Percentiles rank a stretch among this genome's conserved stretches.
Evolutionary conservation across 352 stramenopile species (phyloP).

Genomic region (Phytophthora aleatoria): DNA sequence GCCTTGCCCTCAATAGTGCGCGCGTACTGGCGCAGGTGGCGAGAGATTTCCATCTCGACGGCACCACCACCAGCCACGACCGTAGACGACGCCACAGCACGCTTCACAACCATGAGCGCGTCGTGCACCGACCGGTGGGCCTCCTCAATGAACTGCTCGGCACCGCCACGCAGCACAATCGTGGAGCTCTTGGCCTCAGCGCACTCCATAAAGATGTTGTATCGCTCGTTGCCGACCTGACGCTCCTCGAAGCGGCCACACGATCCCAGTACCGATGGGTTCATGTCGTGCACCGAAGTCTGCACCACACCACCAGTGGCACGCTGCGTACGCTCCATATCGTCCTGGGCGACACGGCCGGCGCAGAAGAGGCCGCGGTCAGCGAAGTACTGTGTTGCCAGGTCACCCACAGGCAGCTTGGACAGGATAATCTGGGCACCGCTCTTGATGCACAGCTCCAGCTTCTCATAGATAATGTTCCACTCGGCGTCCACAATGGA

Average conservation of each 20-base stretch:
- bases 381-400: slow-evolving; percentile 99
- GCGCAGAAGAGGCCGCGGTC: slow-evolving; percentile 98
- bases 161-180: slow-evolving; percentile 97
- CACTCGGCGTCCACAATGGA: slow-evolving; percentile 99
- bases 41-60: slow-evolving; percentile 94
- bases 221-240: slow-evolving; percentile 97
- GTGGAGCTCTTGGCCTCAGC: slow-evolving; percentile 94
- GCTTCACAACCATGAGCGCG: slow-evolving; percentile 98
- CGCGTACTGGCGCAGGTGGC: slow-evolving; percentile 90
- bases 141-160: slow-evolving; percentile 99
- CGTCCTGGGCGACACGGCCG: slow-evolving; percentile 95
- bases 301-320: slow-evolving; percentile 95
- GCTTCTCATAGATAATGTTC: slow-evolving; percentile 99
- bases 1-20: slow-evolving; percentile 97
- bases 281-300: slow-evolving; percentile 94
- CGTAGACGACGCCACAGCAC: slow-evolving; percentile 90
- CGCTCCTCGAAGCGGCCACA: slow-evolving; percentile 98
- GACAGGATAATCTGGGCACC: slow-evolving; percentile 98
- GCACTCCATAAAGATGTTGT: slow-evolving; percentile 99
- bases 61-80: slow-evolving; percentile 93
- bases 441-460: slow-evolving; percentile 89
- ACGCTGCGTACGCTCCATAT: slow-evolving; percentile 97
- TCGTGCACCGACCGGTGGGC: slow-evolving; percentile 98
- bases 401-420: slow-evolving; percentile 95
- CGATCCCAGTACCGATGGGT: slow-evolving; percentile 90